Evolutionary conservation across 2,329 filamentous ascomycete species (phyloP).

Genomic region (Aspergillus sp.): DNA sequence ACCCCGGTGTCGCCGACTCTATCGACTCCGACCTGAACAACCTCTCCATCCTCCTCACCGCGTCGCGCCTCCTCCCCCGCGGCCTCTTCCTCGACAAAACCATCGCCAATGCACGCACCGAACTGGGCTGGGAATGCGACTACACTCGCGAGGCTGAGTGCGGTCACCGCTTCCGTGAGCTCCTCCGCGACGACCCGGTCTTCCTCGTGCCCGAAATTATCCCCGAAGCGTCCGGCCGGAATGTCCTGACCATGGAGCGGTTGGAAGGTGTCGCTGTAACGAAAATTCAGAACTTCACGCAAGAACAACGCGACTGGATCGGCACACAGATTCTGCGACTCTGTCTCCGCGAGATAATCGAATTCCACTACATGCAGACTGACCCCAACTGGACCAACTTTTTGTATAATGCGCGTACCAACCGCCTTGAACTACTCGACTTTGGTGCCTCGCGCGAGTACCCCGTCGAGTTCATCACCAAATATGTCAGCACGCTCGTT

Average conservation of each 20-base stretch:
- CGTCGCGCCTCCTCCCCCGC: constrained; percentile 83
- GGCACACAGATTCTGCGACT: constrained; percentile 90
- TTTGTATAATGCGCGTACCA: constrained; percentile 72
- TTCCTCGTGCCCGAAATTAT: constrained; percentile 81
- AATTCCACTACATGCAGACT: constrained; percentile 98
- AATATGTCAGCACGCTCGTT: constrained; percentile 76
- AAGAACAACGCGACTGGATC: constrained; percentile 91
- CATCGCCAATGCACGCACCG: constrained; percentile 87
- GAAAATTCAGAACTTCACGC: constrained; percentile 70
- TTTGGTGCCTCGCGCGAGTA: constrained; percentile 92
- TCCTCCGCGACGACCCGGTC: constrained; percentile 73
- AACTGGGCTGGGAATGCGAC: constrained; percentile 96
- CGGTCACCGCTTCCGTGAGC: constrained; percentile 69
- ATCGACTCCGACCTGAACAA: constrained; percentile 98
- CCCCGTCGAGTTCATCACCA: constrained; percentile 72
- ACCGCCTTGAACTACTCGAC: constrained; percentile 85
- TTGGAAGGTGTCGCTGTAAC: constrained; percentile 86
- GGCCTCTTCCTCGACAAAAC: constrained; percentile 95
- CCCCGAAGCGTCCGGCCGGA: constrained; percentile 74
- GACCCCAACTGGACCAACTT: constrained; percentile 99
- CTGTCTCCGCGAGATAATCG: constrained; percentile 86
- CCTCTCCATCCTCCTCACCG: constrained; percentile 82
- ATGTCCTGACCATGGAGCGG: constrained; percentile 90
- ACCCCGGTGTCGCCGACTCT: constrained; percentile 90
- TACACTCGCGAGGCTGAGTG: constrained; percentile 86